Base-by-base conservation (phyloP, 306 rosid genomes). In the Echinosophora koreensis region DNA sequence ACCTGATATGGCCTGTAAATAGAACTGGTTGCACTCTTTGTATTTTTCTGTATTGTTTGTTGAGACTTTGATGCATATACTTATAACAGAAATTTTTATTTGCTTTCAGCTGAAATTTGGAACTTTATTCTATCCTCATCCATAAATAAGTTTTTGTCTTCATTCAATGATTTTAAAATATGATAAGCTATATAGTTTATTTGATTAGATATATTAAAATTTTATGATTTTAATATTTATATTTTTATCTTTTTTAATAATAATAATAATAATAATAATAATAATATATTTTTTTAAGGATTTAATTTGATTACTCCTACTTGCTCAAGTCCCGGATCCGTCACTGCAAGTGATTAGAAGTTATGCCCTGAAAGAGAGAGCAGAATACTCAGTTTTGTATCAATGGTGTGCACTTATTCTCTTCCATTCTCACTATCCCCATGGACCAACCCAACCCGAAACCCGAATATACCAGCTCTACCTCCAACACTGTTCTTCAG, bases 351-450 rank as follows among this genome's bases (percentile, higher is more conserved):
- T 30, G 32, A 30, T 2, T 30, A 30, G 32, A 30, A 30, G 32
- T 30, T 30, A 30, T 30, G 32, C 2, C 2, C 32, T 30, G 32
- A 22, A 22, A 22, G 22, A 22, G 22, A 22, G 1, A 22, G 17
- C 79, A 52, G 8, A 22, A n/a, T 62, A 46, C 41, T 56, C 44
- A 66, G 10, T 60, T 59, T 37, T 22, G 32, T 30, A 30, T 1
- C 76, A 65, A 84, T 70, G 87, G 57, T 5, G 14, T 30, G 2
- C 32, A 16, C 65, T 75, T 70, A 42, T 70, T 68, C 73, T 75
- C 54, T 72, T 12, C 80, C 59, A 73, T 57, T 67, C 60, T 13
- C 52, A 47, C 64, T 35, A 13, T 56, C 78, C 27, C 55, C 69
- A 52, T 65, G 42, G 37, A n/a, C 10, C 22, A 22, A 22, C 22